These are phyloP conservation scores for Ceratobasidium sp. DNA, from an alignment of 1,284 basidiomycete genomes.

Conservation along the genomic window DNA sequence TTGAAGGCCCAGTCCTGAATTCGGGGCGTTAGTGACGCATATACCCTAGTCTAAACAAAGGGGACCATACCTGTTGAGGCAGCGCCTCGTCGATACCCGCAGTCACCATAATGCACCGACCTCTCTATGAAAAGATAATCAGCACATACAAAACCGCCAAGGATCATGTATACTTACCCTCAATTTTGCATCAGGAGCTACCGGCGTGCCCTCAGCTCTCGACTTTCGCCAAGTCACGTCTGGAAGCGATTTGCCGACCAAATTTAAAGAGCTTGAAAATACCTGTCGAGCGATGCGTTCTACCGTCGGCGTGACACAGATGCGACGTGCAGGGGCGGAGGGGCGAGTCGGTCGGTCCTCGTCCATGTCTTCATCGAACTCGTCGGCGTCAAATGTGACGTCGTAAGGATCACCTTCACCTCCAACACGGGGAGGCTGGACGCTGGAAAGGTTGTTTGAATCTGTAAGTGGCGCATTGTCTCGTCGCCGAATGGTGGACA, in stretches of 20 bases:
- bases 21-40: neutral
- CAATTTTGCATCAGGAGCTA: neutral
- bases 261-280: neutral
- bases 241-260: conserved; percentile 6
- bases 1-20: conserved; percentile 30
- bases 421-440: neutral
- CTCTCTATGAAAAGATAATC: neutral
- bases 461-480: neutral
- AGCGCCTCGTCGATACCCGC: conserved; percentile 23
- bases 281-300: conserved; percentile 14
- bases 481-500: conserved; percentile 8
- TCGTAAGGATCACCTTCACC: neutral
- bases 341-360: neutral
- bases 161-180: neutral
- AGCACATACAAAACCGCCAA: neutral
- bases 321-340: conserved; percentile 3
- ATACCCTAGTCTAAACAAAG: neutral
- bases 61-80: neutral
- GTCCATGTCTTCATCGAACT: conserved; percentile 10
- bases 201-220: neutral
- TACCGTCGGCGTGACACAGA: conserved; percentile 13
- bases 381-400: conserved; percentile 2
- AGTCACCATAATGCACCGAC: conserved; percentile 3
- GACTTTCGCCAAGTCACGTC: conserved; percentile 31
- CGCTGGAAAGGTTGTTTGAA: neutral